Conservation (phyloP, 2,329 filamentous ascomycete genomes). For the Microascus cirrosus region DNA sequence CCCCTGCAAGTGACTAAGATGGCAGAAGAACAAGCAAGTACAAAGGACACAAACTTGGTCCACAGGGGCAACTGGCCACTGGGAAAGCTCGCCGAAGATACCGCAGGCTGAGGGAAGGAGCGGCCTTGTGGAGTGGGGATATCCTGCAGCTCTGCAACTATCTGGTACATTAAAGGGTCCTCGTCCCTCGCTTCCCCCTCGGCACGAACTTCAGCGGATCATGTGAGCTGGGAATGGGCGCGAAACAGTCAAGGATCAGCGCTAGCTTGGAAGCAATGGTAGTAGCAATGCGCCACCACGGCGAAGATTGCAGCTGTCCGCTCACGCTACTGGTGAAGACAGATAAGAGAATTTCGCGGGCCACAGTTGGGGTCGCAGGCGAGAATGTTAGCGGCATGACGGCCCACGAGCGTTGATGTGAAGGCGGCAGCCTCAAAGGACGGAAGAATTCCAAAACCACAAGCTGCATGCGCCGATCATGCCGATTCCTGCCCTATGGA, state of each 20-base stretch:
- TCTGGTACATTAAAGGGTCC: neutral
- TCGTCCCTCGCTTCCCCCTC: neutral
- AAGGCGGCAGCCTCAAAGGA: neutral
- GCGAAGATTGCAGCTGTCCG: neutral
- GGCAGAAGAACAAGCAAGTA: neutral
- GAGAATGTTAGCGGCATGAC: neutral
- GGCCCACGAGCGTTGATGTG: neutral
- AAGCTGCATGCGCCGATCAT: neutral
- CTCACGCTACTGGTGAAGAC: neutral
- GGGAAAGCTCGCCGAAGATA: constrained; percentile 5
- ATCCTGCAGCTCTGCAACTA: neutral
- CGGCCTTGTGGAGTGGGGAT: neutral
- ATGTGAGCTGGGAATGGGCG: neutral
- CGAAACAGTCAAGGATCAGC: neutral
- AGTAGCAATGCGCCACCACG: neutral
- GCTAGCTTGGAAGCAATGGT: neutral
- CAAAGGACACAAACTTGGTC: neutral
- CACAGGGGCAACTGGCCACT: neutral
- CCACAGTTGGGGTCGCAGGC: neutral
- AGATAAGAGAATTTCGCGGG: neutral
- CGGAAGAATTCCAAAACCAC: constrained; percentile 5
- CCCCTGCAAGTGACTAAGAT: neutral
- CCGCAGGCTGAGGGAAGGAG: constrained; percentile 2
- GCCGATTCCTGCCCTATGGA: constrained; percentile 1
- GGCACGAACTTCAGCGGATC: neutral